Evolutionary conservation across 1,139 yeast species (phyloP).

Genomic region (Suhomyces kunorum): DNA sequence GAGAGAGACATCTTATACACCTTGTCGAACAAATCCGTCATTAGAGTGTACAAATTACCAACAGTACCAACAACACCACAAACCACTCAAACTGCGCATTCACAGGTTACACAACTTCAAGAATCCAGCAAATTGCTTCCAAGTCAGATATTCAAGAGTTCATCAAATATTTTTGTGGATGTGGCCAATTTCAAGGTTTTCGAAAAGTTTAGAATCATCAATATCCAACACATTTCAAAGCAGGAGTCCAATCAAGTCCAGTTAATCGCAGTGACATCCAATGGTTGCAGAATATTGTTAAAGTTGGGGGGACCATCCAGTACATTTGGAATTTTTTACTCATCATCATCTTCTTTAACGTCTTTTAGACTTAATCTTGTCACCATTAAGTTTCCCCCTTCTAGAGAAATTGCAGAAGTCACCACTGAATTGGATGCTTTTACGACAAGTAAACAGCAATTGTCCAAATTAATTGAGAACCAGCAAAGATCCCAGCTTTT

Average conservation of each 20-base stretch:
- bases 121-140: slow-evolving; percentile 47
- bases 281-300: slow-evolving; percentile 78
- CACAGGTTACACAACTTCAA: slow-evolving; percentile 35
- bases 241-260: slow-evolving; percentile 71
- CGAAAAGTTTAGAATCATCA: slow-evolving; percentile 56
- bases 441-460: slow-evolving; percentile 43
- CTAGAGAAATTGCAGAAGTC: slow-evolving; percentile 59
- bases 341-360: slow-evolving; percentile 11
- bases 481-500: slow-evolving; percentile 51
- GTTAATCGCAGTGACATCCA: slow-evolving; percentile 80
- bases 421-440: slow-evolving; percentile 51
- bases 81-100: slow-evolving; percentile 14
- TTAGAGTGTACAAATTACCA: slow-evolving; percentile 69
- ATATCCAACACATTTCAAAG: slow-evolving; percentile 61
- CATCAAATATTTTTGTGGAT: slow-evolving; percentile 57
- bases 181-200: slow-evolving; percentile 45
- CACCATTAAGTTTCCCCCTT: slow-evolving; percentile 75
- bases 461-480: slow-evolving; percentile 42
- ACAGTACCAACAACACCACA: slow-evolving; percentile 18
- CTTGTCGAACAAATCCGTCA: slow-evolving; percentile 77
- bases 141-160: slow-evolving; percentile 53
- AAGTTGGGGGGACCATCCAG: slow-evolving; percentile 43
- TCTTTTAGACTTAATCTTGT: slow-evolving; percentile 37
- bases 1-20: slow-evolving; percentile 78
- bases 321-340: slow-evolving; percentile 30